Evolutionary conservation across 176 grass and related monocot species (phyloP), one percentile per base, ranked within the genome.

Genomic region (Coix lacrymajobi): DNA sequence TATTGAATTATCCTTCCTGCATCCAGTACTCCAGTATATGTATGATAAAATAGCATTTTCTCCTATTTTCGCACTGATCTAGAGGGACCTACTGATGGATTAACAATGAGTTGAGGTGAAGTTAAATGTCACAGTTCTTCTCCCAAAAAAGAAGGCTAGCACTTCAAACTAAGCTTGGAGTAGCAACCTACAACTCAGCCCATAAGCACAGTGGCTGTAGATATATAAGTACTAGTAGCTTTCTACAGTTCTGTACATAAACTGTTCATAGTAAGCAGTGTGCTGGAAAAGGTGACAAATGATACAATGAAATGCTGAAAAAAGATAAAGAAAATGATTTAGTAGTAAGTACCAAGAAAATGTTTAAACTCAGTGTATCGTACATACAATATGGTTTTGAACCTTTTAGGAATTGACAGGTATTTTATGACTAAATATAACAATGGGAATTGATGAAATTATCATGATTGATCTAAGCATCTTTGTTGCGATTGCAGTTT

Each of bases 71-170:
- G 37, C 1, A 65, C 32, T 40, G 81, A 73, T 40, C 57, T 36
- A 22, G 57, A 84, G 64, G 75, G 8, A 36, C 76, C 63, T 74
- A 54, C 64, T 75, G 69, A 73, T 82, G 85, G 2, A 17, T 7
- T 33, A 64, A 32, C 28, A 71, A 85, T 88, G 66, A 16, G 85
- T 80, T 45, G 90, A 89, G 24, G 88, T 90, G 56, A 92, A 91
- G 74, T 91, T 29, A 52, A 17, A 26, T 29, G 24, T 10, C 40
- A 67, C 19, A 17, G 40, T 46, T 29, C 7, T 16, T 15, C 15
- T 0, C 52, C 52, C 20, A 57, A 52, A 24, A 60, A 25, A n/a
- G 20, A 61, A 62, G 74, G 4, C 61, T 28, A 77, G 24, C n/a
- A 8, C 34, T 77, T 77, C 14, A 0, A 48, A 62, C 34, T 77